Percentiles rank a stretch among this genome's conserved stretches.
Evolutionary conservation across 768 basidiomycete species (phyloP).

Genomic region (Hysterangium stoloniferum): DNA sequence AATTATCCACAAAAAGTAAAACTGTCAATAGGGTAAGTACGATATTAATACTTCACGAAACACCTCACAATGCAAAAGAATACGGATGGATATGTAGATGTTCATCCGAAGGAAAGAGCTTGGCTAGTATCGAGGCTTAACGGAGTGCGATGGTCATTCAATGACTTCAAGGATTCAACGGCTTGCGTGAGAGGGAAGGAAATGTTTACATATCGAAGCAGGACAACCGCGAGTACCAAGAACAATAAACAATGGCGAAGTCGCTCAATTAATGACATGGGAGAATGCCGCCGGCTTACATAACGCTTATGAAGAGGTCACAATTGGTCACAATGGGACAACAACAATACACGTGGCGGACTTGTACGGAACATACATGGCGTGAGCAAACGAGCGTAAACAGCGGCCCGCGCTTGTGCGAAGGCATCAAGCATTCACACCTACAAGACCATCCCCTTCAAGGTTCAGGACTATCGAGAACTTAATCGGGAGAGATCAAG

Average conservation of each 20-base stretch:
- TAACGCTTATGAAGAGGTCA: too few species aligned
- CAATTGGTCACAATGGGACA: too few species aligned
- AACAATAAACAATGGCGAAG: too few species aligned
- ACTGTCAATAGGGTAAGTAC: slow-evolving; percentile 23
- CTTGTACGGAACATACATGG: slow-evolving; percentile 3
- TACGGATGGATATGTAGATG: slow-evolving; percentile 49
- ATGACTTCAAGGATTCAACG: too few species aligned
- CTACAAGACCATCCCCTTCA: not conserved
- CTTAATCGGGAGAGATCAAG: slow-evolving; percentile 15
- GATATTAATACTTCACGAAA: not conserved
- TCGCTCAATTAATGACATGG: too few species aligned
- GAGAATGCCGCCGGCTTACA: too few species aligned
- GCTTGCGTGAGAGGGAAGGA: too few species aligned
- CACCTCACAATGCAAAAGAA: slow-evolving; percentile 48
- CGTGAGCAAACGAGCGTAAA: slow-evolving; percentile 13
- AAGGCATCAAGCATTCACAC: slow-evolving; percentile 3
- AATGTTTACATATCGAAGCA: too few species aligned
- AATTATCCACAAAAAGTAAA: slow-evolving; percentile 42
- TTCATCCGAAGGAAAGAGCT: slow-evolving; percentile 32
- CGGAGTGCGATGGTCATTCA: too few species aligned
- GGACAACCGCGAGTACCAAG: too few species aligned
- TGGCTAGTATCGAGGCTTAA: not conserved
- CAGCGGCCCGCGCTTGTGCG: slow-evolving; percentile 7
- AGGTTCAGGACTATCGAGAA: slow-evolving; percentile 13
- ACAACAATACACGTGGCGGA: too few species aligned